Conservation (phyloP, 2,329 filamentous ascomycete genomes). For the Simplicillium sp. region DNA sequence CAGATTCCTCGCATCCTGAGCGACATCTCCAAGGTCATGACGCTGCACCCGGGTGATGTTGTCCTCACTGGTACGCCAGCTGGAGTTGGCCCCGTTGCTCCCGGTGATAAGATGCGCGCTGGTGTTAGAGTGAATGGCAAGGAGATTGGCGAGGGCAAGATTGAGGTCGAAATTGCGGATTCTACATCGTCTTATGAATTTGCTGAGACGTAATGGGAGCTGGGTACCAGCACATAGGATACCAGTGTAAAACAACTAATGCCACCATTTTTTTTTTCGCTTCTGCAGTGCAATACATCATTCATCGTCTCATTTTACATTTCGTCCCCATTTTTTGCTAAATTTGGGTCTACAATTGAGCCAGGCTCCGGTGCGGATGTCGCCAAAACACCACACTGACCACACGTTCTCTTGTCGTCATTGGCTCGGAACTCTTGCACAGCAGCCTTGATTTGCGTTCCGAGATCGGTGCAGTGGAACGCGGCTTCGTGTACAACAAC, state of each 20-base stretch:
- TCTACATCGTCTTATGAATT: conserved; percentile 70
- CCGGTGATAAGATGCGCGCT: conserved; percentile 80
- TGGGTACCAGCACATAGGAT: no score
- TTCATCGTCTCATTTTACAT: not conserved
- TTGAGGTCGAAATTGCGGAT: conserved; percentile 78
- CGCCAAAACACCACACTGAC: conserved; percentile 66
- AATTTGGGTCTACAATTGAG: conserved; percentile 50
- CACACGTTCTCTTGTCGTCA: conserved; percentile 63
- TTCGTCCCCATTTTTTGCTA: conserved; percentile 16
- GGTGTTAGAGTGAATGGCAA: conserved; percentile 71
- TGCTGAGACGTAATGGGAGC: conserved; percentile 49
- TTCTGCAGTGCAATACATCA: not conserved
- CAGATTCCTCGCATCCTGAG: conserved; percentile 76
- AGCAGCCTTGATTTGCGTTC: conserved; percentile 87
- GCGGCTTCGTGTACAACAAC: conserved; percentile 73
- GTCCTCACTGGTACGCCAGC: conserved; percentile 96
- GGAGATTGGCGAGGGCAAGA: conserved; percentile 74
- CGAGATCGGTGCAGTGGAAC: conserved; percentile 84
- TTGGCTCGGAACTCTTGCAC: conserved; percentile 70
- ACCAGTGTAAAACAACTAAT: not conserved
- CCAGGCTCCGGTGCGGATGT: conserved; percentile 57
- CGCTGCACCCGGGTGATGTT: conserved; percentile 82
- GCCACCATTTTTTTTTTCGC: not conserved
- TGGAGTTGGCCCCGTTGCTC: conserved; percentile 77
- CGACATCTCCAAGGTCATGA: conserved; percentile 94